Percentiles rank a stretch among this genome's conserved stretches.
These are phyloP conservation scores for Penicillium ochrochloron DNA, from an alignment of 495 filamentous ascomycete species.

Conservation along the genomic window DNA sequence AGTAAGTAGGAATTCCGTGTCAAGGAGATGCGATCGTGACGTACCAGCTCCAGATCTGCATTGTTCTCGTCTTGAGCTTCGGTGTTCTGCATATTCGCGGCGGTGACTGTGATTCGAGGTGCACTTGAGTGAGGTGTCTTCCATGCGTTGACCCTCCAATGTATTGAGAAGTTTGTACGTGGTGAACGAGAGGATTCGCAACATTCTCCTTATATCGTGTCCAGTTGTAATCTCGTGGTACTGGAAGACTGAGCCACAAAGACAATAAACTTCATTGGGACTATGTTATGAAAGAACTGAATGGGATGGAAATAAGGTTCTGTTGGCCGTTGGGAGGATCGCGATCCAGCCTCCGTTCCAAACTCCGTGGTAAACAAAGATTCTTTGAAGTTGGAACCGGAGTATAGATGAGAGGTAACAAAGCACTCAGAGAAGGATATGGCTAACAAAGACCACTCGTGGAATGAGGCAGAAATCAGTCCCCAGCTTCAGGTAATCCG, in stretches of 20 bases:
- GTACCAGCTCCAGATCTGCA: conserved; percentile 16
- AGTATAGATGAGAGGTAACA: conserved; percentile 7
- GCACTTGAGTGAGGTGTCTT: background rate
- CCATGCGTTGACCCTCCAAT: background rate
- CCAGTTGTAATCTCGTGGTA: background rate
- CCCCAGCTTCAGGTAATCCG: background rate
- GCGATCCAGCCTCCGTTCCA: background rate
- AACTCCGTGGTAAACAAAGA: conserved; percentile 6
- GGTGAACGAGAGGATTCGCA: background rate
- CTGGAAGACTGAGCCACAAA: background rate
- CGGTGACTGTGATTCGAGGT: background rate
- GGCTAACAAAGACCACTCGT: background rate
- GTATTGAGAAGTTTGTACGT: background rate
- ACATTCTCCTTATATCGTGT: conserved; percentile 5
- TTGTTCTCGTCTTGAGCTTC: conserved; percentile 11
- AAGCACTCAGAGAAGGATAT: background rate
- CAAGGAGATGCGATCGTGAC: background rate
- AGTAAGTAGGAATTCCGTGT: background rate
- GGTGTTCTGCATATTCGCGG: background rate
- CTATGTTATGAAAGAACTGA: conserved; percentile 2
- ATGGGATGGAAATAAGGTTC: background rate
- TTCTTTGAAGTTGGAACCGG: background rate
- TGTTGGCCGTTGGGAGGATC: background rate
- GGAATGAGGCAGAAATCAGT: background rate
- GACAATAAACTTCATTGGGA: conserved; percentile 9